These are phyloP conservation scores for Neurospora sp. DNA, from an alignment of 495 filamentous ascomycete species.

Conservation along the genomic window DNA sequence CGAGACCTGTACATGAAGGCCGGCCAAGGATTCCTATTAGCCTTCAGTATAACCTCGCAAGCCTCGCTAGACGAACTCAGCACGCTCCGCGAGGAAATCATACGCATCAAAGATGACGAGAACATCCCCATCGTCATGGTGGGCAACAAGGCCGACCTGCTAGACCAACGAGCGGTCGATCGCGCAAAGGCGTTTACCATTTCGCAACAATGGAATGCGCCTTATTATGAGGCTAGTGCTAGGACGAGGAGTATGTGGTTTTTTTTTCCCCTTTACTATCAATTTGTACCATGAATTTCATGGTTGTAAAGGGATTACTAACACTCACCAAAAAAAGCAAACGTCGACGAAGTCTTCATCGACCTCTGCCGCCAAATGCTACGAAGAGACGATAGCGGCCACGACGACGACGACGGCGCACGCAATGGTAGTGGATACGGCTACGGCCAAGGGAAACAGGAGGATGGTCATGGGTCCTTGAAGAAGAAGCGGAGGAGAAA, in stretches of 20 bases:
- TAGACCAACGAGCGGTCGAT: conserved; percentile 80
- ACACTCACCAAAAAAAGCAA: conserved; percentile 38
- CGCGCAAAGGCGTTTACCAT: conserved; percentile 76
- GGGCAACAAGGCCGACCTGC: conserved; percentile 93
- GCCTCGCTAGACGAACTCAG: conserved; percentile 78
- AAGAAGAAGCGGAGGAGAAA: conserved; percentile 13
- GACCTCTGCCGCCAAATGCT: conserved; percentile 92
- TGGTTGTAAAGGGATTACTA: background rate
- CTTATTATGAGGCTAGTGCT: conserved; percentile 92
- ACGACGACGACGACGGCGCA: conserved; percentile 24
- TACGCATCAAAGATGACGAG: conserved; percentile 92
- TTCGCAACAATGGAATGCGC: conserved; percentile 81
- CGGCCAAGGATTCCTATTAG: conserved; percentile 92
- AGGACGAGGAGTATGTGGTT: conserved; percentile 48
- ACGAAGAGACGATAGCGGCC: conserved; percentile 47
- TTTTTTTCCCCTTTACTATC: no score
- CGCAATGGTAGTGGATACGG: conserved; percentile 12
- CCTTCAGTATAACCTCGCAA: conserved; percentile 90
- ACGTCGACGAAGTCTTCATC: conserved; percentile 92
- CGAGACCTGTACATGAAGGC: conserved; percentile 96
- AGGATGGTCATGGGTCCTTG: conserved; percentile 8
- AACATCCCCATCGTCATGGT: conserved; percentile 90
- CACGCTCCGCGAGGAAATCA: conserved; percentile 88
- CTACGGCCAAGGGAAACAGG: conserved; percentile 18
- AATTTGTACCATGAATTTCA: no score